A percentile compares a stretch with the other conserved stretches of the same genome.
These are phyloP conservation scores for Populus hybrid DNA, from an alignment of 441 rosid genomes.

Conservation along the genomic window DNA sequence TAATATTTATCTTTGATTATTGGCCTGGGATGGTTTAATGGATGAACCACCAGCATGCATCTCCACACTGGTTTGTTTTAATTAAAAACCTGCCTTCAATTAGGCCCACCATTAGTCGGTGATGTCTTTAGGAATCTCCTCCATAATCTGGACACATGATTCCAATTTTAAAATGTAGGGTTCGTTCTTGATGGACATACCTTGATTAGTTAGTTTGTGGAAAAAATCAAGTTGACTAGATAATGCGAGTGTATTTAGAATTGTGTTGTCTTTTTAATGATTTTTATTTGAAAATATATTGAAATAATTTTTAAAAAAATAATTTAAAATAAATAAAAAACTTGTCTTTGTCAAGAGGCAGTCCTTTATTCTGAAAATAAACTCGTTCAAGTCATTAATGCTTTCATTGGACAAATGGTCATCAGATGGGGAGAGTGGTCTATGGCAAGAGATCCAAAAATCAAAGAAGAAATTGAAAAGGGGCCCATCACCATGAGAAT, in stretches of 20 bases:
- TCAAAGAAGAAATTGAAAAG: not conserved
- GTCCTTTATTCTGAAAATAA: too few species aligned
- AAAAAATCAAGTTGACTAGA: not conserved
- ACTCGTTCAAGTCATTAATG: too few species aligned
- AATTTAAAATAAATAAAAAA: too few species aligned
- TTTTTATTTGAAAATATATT: too few species aligned
- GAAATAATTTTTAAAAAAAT: too few species aligned
- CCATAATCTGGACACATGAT: not conserved
- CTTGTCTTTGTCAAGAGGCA: too few species aligned
- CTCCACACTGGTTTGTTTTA: not conserved
- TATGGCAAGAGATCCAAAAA: not conserved
- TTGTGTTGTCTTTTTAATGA: too few species aligned
- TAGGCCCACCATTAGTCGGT: slow-evolving; percentile 21
- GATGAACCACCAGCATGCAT: not conserved
- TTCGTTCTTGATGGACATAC: not conserved
- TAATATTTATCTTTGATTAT: not conserved
- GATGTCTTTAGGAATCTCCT: not conserved
- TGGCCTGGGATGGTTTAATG: not conserved
- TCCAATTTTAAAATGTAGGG: not conserved
- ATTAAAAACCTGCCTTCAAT: slow-evolving; percentile 1
- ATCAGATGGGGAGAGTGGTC: not conserved
- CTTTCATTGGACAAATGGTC: not conserved
- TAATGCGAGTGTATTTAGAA: too few species aligned
- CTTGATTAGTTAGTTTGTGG: not conserved
- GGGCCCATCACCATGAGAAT: not conserved